Base-by-base conservation (phyloP, 1,284 basidiomycete species). In the Paramarasmius palmivorus region DNA sequence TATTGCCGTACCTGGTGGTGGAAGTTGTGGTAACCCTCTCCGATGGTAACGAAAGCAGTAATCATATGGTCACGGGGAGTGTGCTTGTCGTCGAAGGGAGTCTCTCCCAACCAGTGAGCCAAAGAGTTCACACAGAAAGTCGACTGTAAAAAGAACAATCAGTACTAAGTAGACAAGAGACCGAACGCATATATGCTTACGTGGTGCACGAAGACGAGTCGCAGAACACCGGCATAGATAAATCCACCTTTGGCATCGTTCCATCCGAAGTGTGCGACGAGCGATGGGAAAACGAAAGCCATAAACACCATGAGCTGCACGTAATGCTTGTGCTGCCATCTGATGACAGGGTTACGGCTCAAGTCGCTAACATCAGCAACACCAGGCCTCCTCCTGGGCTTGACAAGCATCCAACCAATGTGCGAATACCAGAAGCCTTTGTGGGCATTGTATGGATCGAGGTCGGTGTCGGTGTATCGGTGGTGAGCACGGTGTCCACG, bases 1-100 rank as follows among this genome's bases (percentile, higher is more conserved):
- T 7, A n/a, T 29, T 4, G 4, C 22, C 40, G 25, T 45, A 55
- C 58, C 49, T 61, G 90, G 65, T 92, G 92, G 73, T 95, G 93
- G 83, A 97, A 97, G 75, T 97, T 96, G 81, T 96, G 93, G 77
- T 96, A 96, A 12, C 94, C 93, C 72, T 96, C 93, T 56, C 93
- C 93, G 65, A 95, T 86, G 26, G 93, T 95, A 56, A 84, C 86
- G 40, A 95, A 76, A 9, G 93, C 93, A 35, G 93, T 95, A 66
- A 95, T 70, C 63, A 95, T 74, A 73, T 94, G 92, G 71, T 95
- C 92, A 52, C 86, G 79, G 32, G 93, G 93, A n/a, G 92, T 90
- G 74, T 95, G 92, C 78, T 95, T 95, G 82, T 95, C 93, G 72
- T 96, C 94, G 65, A 95, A 95, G 22, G 93, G 92, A 23, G 88